These are phyloP conservation scores for Physaria fendleri DNA, from an alignment of 345 rosid genomes.

Conservation along the genomic window DNA sequence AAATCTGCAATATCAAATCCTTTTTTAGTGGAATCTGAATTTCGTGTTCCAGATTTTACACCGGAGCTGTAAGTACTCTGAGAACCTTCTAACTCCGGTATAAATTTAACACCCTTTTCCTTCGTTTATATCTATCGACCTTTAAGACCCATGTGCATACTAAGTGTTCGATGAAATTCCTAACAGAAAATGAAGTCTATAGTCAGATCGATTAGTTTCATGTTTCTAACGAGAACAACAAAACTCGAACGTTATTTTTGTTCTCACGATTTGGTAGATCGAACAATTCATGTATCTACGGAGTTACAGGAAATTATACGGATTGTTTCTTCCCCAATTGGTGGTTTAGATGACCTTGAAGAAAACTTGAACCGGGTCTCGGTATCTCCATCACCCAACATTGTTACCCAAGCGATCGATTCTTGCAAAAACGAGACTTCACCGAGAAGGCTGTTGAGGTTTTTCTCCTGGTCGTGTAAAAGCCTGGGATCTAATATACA, in stretches of 20 bases:
- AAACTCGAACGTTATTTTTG: background rate
- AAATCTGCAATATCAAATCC: background rate
- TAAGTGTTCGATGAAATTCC: slow-evolving; percentile 45
- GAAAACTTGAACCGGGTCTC: slow-evolving; percentile 35
- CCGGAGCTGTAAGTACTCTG: background rate
- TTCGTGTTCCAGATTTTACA: background rate
- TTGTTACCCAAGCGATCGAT: slow-evolving; percentile 44
- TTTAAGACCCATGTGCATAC: slow-evolving; percentile 1
- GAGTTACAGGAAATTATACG: slow-evolving; percentile 40
- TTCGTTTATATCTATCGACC: background rate
- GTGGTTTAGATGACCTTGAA: slow-evolving; percentile 78
- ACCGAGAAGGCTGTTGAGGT: slow-evolving; percentile 58
- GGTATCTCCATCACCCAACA: slow-evolving; percentile 34
- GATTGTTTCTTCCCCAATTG: slow-evolving; percentile 47
- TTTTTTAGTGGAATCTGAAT: background rate
- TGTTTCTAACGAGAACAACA: slow-evolving; percentile 7
- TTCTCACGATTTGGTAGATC: slow-evolving; percentile 21
- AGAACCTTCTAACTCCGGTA: background rate
- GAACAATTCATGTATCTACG: background rate
- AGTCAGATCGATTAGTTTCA: slow-evolving; percentile 21
- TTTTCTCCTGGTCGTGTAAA: slow-evolving; percentile 70
- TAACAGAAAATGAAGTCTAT: slow-evolving; percentile 31
- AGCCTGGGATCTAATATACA: slow-evolving; percentile 28
- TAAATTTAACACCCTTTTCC: background rate
- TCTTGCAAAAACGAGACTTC: slow-evolving; percentile 51